A percentile compares a stretch with the other conserved stretches of the same genome.
These are phyloP conservation scores for Allium cepa DNA, from an alignment of 106 monocot genomes.

Conservation along the genomic window DNA sequence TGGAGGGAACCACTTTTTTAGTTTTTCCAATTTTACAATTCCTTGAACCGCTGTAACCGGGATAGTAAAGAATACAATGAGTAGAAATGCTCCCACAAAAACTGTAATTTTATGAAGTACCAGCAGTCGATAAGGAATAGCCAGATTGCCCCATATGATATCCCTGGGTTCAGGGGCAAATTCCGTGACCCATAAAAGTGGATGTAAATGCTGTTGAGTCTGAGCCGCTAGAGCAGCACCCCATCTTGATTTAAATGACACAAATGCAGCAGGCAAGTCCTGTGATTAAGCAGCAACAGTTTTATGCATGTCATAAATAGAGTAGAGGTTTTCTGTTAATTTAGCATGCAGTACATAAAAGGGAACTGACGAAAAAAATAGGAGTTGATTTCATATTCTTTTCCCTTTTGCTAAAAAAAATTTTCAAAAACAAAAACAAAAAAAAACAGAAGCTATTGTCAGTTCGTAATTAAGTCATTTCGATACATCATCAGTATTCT, in stretches of 20 bases:
- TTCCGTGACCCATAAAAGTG: slow-evolving; percentile 63
- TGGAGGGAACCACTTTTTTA: slow-evolving; percentile 78
- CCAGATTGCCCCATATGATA: slow-evolving; percentile 58
- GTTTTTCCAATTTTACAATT: slow-evolving; percentile 62
- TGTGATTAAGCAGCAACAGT: background rate
- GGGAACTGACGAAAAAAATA: too few species aligned
- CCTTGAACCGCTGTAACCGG: slow-evolving; percentile 82
- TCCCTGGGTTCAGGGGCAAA: slow-evolving; percentile 60
- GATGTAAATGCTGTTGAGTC: slow-evolving; percentile 60
- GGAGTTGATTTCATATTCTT: too few species aligned
- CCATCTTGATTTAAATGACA: slow-evolving; percentile 53
- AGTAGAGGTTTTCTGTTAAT: too few species aligned
- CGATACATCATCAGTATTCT: too few species aligned
- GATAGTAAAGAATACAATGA: slow-evolving; percentile 58
- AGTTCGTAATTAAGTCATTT: too few species aligned
- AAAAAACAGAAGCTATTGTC: too few species aligned
- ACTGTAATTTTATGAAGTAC: slow-evolving; percentile 34
- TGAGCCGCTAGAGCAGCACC: slow-evolving; percentile 53
- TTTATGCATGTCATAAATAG: too few species aligned
- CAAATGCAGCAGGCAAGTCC: slow-evolving; percentile 67
- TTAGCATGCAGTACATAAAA: too few species aligned
- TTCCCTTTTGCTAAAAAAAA: too few species aligned
- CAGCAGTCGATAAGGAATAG: slow-evolving; percentile 41
- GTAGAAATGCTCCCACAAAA: slow-evolving; percentile 41
- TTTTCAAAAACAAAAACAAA: too few species aligned